Evolutionary conservation across 139 green algal species (phyloP).

Genomic region (Chlamydomonas incerta): DNA sequence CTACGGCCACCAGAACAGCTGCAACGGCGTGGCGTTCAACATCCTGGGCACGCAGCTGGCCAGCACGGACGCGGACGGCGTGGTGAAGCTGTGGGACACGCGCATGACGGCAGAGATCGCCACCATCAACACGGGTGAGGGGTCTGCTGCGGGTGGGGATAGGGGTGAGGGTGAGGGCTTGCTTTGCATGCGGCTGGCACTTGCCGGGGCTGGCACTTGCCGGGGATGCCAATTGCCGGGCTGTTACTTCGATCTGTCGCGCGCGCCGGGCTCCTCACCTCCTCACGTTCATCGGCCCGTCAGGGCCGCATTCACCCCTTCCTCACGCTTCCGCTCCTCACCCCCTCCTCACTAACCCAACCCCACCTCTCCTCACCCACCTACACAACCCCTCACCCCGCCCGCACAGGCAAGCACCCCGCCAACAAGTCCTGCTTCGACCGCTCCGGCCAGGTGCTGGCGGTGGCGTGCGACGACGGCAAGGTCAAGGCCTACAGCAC

Average conservation of each 20-base stretch:
- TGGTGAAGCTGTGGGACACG: slow-evolving; percentile 89
- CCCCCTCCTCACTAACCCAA: background rate
- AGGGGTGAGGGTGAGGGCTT: no score
- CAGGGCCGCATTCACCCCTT: no score
- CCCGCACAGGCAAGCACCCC: slow-evolving; percentile 62
- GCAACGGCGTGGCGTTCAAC: slow-evolving; percentile 78
- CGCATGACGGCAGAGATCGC: slow-evolving; percentile 85
- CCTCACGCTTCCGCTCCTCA: background rate
- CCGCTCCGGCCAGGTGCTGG: slow-evolving; percentile 68
- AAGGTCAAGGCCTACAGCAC: slow-evolving; percentile 65
- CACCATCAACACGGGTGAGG: slow-evolving; percentile 52
- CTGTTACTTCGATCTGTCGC: no score
- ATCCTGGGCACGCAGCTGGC: slow-evolving; percentile 62
- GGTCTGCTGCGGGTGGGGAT: no score
- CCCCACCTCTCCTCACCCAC: background rate
- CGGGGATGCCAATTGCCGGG: no score
- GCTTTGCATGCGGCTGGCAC: no score
- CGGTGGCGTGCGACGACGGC: slow-evolving; percentile 80
- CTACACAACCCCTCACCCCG: background rate
- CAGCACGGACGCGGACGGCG: slow-evolving; percentile 81
- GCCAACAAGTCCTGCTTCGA: slow-evolving; percentile 82
- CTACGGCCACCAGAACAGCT: slow-evolving; percentile 87
- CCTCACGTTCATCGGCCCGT: no score
- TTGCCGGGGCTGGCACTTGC: no score
- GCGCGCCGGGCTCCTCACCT: no score